Evolutionary conservation across 75 land plant species (phyloP).

Genomic region (Larix kaempferi): DNA sequence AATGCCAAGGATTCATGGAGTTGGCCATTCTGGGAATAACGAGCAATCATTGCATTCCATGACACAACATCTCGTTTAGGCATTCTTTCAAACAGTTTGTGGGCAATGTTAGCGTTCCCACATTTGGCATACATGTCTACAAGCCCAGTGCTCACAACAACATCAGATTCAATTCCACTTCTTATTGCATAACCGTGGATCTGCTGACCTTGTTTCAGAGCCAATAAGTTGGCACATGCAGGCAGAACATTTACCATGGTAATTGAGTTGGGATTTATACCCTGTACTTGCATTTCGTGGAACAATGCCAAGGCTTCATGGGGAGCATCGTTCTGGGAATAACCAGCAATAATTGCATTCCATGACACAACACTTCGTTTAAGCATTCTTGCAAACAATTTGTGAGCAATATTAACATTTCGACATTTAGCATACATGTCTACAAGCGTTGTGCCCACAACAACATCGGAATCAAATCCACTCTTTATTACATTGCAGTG

Average conservation of each 20-base stretch:
- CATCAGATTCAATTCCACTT: constrained; percentile 13
- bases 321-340: not conserved
- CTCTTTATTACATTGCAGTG: constrained; percentile 2
- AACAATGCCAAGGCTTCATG: constrained; percentile 13
- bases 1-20: constrained; percentile 3
- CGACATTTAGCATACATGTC: constrained; percentile 22
- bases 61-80: constrained; percentile 6
- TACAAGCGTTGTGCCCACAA: not conserved
- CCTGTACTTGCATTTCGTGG: constrained; percentile 11
- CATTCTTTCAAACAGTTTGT: constrained; percentile 15
- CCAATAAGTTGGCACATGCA: constrained; percentile 6
- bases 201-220: constrained; percentile 8
- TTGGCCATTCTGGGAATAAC: constrained; percentile 20
- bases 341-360: constrained; percentile 19
- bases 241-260: constrained; percentile 6
- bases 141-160: constrained; percentile 10
- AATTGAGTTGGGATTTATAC: constrained; percentile 4
- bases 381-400: constrained; percentile 8
- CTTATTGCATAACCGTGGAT: constrained; percentile 12
- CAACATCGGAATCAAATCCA: not conserved
- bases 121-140: constrained; percentile 25
- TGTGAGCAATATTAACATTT: constrained; percentile 7
- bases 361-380: constrained; percentile 13
- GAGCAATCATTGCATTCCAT: constrained; percentile 26
- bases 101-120: constrained; percentile 12